Base-by-base conservation (phyloP, 2,329 filamentous ascomycete species). In the Sarocladium oryzae region DNA sequence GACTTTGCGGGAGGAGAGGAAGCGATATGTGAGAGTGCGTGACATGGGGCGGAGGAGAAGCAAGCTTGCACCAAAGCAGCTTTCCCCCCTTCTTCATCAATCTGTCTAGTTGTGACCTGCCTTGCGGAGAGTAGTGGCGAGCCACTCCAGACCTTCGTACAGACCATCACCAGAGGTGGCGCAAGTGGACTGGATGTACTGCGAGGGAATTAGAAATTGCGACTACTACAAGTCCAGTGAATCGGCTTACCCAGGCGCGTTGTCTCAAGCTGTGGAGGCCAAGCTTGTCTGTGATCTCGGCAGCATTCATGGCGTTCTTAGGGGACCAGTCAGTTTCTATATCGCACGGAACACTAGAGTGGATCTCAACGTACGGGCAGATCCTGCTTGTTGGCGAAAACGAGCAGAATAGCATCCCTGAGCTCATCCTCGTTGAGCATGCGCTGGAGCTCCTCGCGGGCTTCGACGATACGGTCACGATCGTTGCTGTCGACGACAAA, bases 371-470 rank as follows among this genome's bases (percentile, higher is more conserved):
- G 72, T 79, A 96, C 93, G 63, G 87, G 86, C 73, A 97, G 78
- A 91, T 99, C 93, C 81, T 99, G 93, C 82, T 99, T 99, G 85
- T 99, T 99, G 75, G 93, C 93, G 68, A 99, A 99, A 66, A 99
- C 92, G 66, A 99, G 78, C 63, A 99, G 83, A 64, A 96, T 85
- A 61, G 93, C 93, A 70, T 99, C 93, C 71, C 92, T 88, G 73
- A 99, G 89, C 79, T 99, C 93, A 61, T 96, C 88, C 76, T 99
- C 93, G 76, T 97, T 95, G 72, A 99, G 84, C 84, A 99, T 99
- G 71, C 93, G 87, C 74, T 95, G 89, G 67, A 99, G 80, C 75
- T 99, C 93, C 73, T 95, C 90, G 58, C 89, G 85, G 65, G 93
- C 93, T 81, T 99, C 93, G 63, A 93, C 88, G 66, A 99, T 88